Evolutionary conservation across 495 filamentous ascomycete species (phyloP), one percentile per base, ranked within the genome.

Genomic region (Aspergillus nanangensis): DNA sequence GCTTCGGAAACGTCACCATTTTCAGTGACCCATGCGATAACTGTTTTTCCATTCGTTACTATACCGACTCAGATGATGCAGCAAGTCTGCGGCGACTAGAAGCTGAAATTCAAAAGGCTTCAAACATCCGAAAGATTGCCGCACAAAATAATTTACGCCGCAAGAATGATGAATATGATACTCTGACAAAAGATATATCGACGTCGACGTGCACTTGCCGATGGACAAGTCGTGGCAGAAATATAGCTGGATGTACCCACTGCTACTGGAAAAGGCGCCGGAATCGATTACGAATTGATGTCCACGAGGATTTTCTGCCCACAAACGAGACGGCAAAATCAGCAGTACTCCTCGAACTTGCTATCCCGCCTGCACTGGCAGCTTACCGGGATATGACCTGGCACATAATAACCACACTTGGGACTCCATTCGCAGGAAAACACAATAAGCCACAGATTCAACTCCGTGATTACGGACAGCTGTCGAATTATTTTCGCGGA

Each of bases 301-400:
- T 80, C 27, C 68, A 82, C 40, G 82, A 86, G 46, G 83, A 79
- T 72, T 82, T 78, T 8, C 62, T 87, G 8, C 81, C 83, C 0
- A 0, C 23, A 17, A 0, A 39, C 60, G n/a, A 58, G 10, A 23
- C 25, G 4, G 8, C 46, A 58, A 3, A 17, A 5, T 48, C 38
- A 45, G 60, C 72, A 0, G 60, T 69, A 0, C 64, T 85, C 0
- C 83, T 87, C 31, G 83, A 88, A 58, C 58, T 85, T 0, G 31
- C 48, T 10, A 56, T 70, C 3, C 81, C 83, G 1, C 11, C 15
- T 0, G 42, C 42, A 0, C 67, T 83, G 15, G 48, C 46, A 13
- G 44, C 63, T 3, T 88, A 83, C 77, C 70, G 84, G 1, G 63
- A 78, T 33, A 47, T 55, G 4, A 80, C 76, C 0, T 65, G 67